phyloP scores from a whole-genome alignment of 1,139 yeast species.

The Scheffersomyces cryptocercus region DNA sequence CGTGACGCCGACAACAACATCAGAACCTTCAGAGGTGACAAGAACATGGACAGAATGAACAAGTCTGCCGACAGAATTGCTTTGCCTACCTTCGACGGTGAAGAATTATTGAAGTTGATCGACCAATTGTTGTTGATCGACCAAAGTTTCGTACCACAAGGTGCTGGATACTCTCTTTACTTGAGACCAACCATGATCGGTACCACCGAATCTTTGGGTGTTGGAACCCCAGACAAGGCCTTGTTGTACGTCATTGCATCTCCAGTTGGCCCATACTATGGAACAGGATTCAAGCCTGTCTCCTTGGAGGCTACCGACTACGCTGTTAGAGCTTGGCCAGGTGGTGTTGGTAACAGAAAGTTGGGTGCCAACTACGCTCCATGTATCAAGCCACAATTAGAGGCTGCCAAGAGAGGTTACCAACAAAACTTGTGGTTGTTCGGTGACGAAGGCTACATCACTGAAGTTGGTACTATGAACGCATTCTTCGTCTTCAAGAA shows the following conservation, averaged over 20 bases:
- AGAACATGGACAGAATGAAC: slow-evolving; percentile 42
- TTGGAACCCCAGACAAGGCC: slow-evolving; percentile 35
- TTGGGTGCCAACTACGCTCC: slow-evolving; percentile 51
- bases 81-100: slow-evolving; percentile 39
- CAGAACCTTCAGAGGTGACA: slow-evolving; percentile 40
- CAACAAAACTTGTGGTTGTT: slow-evolving; percentile 46
- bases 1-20: slow-evolving; percentile 30
- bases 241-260: slow-evolving; percentile 37
- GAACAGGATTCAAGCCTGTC: slow-evolving; percentile 37
- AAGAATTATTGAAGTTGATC: slow-evolving; percentile 36
- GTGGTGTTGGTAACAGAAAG: slow-evolving; percentile 46
- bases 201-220: slow-evolving; percentile 36
- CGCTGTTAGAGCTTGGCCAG: slow-evolving; percentile 47
- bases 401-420: slow-evolving; percentile 37
- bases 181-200: slow-evolving; percentile 33
- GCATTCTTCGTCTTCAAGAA: slow-evolving; percentile 39
- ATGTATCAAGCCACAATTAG: slow-evolving; percentile 35
- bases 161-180: slow-evolving; percentile 29
- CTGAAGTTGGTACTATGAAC: slow-evolving; percentile 50
- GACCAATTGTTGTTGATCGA: slow-evolving; percentile 36
- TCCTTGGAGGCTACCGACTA: slow-evolving; percentile 35
- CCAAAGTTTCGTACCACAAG: slow-evolving; percentile 27
- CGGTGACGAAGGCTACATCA: slow-evolving; percentile 40
- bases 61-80: slow-evolving; percentile 37
- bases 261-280: slow-evolving; percentile 31